Evolutionary conservation across 2,329 filamentous ascomycete species (phyloP).

Genomic region (Penicillium verrucosum): DNA sequence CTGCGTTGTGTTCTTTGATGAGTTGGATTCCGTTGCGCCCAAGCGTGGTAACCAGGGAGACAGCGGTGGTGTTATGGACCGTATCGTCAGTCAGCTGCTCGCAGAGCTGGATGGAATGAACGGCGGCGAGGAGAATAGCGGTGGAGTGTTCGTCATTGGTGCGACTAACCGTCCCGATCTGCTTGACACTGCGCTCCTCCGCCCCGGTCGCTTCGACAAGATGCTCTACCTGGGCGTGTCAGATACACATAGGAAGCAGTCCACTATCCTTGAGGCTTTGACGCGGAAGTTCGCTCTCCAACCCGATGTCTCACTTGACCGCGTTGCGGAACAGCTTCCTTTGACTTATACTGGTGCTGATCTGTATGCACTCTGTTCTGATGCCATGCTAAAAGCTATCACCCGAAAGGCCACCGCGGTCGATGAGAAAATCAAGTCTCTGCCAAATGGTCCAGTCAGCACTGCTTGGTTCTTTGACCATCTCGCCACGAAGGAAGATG

Average conservation of each 20-base stretch:
- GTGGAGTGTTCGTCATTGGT: constrained; percentile 93
- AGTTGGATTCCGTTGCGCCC: constrained; percentile 93
- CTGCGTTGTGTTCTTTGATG: constrained; percentile 97
- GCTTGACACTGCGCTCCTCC: constrained; percentile 81
- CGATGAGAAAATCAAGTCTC: constrained; percentile 72
- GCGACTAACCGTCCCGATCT: constrained; percentile 94
- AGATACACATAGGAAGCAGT: constrained; percentile 94
- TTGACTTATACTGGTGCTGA: constrained; percentile 98
- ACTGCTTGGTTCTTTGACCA: constrained; percentile 97
- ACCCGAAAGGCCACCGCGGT: constrained; percentile 82
- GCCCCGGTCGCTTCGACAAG: constrained; percentile 93
- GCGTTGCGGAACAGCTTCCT: constrained; percentile 73
- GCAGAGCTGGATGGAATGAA: constrained; percentile 98
- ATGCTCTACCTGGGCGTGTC: constrained; percentile 97
- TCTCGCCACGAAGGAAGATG: constrained; percentile 74
- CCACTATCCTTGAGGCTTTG: constrained; percentile 87
- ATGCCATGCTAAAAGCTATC: constrained; percentile 98
- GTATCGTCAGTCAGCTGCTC: constrained; percentile 90
- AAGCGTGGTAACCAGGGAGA: constrained; percentile 97
- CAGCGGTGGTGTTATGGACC: constrained; percentile 95
- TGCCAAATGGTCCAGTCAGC: constrained; percentile 61
- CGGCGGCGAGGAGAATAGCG: constrained; percentile 72
- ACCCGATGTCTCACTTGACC: constrained; percentile 69
- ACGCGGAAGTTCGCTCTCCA: constrained; percentile 91
- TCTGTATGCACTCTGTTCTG: constrained; percentile 93